phyloP scores from a whole-genome alignment of 2,329 filamentous ascomycete genomes.

The Ambrosiella cleistominuta region DNA sequence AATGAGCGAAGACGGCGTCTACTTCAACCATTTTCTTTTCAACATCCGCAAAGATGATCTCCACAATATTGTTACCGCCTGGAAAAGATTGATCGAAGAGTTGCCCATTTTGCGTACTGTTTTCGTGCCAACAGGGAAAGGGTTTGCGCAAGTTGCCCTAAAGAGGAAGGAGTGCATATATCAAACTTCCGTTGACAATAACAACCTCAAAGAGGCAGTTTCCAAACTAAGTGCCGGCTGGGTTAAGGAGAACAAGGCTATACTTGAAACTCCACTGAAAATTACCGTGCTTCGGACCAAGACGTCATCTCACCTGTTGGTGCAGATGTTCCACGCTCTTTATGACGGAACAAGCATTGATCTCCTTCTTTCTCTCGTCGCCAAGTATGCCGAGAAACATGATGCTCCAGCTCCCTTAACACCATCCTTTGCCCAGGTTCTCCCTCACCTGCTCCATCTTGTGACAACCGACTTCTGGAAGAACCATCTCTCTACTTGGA shows the following conservation, averaged over 20 bases:
- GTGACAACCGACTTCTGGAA: constrained; percentile 47
- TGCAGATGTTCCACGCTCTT: constrained; percentile 69
- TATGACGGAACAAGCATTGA: constrained; percentile 73
- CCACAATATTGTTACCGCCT: constrained; percentile 35
- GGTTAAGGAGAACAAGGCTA: constrained; percentile 32
- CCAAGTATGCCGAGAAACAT: background rate
- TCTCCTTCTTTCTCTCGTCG: constrained; percentile 36
- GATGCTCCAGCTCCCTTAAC: background rate
- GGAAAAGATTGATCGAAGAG: constrained; percentile 32
- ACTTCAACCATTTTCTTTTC: constrained; percentile 63
- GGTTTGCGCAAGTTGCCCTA: constrained; percentile 55
- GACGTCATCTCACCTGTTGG: constrained; percentile 26
- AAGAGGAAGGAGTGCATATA: background rate
- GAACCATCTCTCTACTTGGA: constrained; percentile 28
- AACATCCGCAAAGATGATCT: constrained; percentile 31
- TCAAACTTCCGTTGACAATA: background rate
- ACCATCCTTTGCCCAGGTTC: constrained; percentile 40
- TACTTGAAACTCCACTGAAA: constrained; percentile 35
- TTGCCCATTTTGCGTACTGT: constrained; percentile 53
- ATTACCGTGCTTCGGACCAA: constrained; percentile 23
- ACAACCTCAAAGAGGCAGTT: constrained; percentile 27
- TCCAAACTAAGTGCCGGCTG: constrained; percentile 26
- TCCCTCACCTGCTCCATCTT: constrained; percentile 51
- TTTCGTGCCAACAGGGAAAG: constrained; percentile 57
- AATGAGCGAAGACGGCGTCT: constrained; percentile 34